Evolutionary conservation across 371 early-diverging fungal genomes (phyloP).

Genomic region (Neoconidiobolus thromboides): DNA sequence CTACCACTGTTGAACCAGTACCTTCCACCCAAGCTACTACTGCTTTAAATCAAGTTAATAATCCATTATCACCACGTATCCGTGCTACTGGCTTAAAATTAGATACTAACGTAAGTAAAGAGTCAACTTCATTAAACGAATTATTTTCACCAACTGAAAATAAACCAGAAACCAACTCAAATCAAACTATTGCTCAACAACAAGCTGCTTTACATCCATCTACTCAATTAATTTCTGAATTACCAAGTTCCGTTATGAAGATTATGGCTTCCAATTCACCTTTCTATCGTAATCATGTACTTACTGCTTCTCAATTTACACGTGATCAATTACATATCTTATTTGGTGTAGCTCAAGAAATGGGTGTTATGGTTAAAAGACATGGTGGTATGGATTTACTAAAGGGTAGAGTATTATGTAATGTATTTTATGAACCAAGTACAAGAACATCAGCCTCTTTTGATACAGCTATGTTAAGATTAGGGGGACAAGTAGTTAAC

Average conservation of each 20-base stretch:
- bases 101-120: conserved; percentile 4
- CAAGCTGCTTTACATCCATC: background rate
- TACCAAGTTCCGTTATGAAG: conserved; percentile 42
- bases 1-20: conserved; percentile 6
- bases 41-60: background rate
- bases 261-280: conserved; percentile 48
- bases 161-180: background rate
- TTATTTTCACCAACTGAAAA: conserved; percentile 11
- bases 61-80: background rate
- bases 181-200: background rate
- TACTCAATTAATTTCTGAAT: conserved; percentile 11
- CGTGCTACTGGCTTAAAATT: conserved; percentile 8
- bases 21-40: background rate
- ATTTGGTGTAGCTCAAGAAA: conserved; percentile 93
- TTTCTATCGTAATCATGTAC: conserved; percentile 80
- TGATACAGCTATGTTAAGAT: conserved; percentile 82
- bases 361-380: conserved; percentile 81
- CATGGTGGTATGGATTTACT: conserved; percentile 66
- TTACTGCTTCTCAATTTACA: conserved; percentile 73
- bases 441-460: conserved; percentile 87
- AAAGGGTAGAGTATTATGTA: conserved; percentile 76
- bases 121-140: background rate
- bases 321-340: conserved; percentile 80
- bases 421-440: conserved; percentile 91
- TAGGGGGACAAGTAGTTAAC: conserved; percentile 79